Evolutionary conservation across 1,284 basidiomycete genomes (phyloP).

Genomic region (Phlebopus sp.): DNA sequence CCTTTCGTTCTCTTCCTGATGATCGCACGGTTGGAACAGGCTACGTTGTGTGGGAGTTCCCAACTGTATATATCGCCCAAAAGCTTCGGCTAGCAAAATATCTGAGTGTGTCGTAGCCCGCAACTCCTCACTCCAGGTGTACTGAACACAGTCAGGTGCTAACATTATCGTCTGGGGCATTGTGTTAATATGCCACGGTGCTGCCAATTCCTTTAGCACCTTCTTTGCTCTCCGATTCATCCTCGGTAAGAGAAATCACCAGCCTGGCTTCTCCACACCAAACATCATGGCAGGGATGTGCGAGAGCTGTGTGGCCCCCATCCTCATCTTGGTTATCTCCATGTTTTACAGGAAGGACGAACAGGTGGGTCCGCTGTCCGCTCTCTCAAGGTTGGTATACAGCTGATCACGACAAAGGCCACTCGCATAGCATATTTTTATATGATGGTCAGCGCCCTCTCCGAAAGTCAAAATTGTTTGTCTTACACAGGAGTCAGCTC

Average conservation of each 20-base stretch:
- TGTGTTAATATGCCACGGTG: slow-evolving; percentile 57
- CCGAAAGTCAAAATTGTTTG: not conserved
- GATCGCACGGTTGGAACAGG: slow-evolving; percentile 32
- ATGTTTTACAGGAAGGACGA: slow-evolving; percentile 70
- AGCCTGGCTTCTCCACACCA: not conserved
- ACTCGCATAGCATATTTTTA: slow-evolving; percentile 63
- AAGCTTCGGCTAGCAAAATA: slow-evolving; percentile 58
- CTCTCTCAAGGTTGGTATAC: not conserved
- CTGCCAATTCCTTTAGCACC: slow-evolving; percentile 49
- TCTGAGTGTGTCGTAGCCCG: slow-evolving; percentile 38
- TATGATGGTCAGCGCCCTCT: slow-evolving; percentile 46
- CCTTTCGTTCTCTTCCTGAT: not conserved
- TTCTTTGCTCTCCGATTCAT: slow-evolving; percentile 63
- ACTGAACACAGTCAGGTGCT: slow-evolving; percentile 34
- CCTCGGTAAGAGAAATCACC: slow-evolving; percentile 37
- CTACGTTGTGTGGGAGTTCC: slow-evolving; percentile 62
- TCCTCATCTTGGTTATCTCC: slow-evolving; percentile 57
- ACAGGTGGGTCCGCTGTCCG: slow-evolving; percentile 37
- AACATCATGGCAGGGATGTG: slow-evolving; percentile 49
- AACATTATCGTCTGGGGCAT: slow-evolving; percentile 63
- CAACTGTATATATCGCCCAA: slow-evolving; percentile 62
- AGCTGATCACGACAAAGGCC: slow-evolving; percentile 32
- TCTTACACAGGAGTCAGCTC: slow-evolving; percentile 12
- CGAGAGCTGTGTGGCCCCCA: slow-evolving; percentile 60
- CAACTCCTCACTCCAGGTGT: not conserved